A percentile compares a stretch with the other conserved stretches of the same genome.
These are phyloP conservation scores for Castanospermum australe DNA, from an alignment of 306 rosid genomes.

Conservation along the genomic window DNA sequence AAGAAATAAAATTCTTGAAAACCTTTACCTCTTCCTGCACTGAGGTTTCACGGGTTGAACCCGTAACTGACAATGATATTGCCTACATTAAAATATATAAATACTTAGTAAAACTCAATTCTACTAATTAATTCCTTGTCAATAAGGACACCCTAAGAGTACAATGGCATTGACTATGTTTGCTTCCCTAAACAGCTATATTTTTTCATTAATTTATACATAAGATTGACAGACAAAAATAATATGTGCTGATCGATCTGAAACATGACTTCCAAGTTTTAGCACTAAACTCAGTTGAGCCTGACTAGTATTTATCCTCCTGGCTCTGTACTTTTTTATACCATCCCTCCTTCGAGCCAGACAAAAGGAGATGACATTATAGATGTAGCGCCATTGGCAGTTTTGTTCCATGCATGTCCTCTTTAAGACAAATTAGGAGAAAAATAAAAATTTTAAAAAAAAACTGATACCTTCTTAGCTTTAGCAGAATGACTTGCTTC, in stretches of 20 bases:
- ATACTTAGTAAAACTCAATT: neutral
- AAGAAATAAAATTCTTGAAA: neutral
- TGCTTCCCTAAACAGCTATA: neutral
- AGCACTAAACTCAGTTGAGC: neutral
- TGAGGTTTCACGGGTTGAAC: constrained; percentile 17
- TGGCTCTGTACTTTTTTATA: no score
- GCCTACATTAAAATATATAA: constrained; percentile 25
- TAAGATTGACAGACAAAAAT: neutral
- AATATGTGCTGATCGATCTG: constrained; percentile 2
- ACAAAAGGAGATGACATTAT: neutral
- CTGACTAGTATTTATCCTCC: no score
- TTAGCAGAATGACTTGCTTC: constrained; percentile 43
- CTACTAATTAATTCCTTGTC: neutral
- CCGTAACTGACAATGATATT: constrained; percentile 13
- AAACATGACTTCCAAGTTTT: constrained; percentile 18
- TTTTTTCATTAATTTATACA: neutral
- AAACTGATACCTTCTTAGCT: constrained; percentile 58
- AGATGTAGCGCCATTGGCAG: neutral
- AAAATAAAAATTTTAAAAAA: neutral
- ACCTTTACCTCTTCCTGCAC: constrained; percentile 26
- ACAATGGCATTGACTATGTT: neutral
- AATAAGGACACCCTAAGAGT: neutral
- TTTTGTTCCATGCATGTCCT: neutral
- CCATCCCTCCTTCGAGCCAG: neutral
- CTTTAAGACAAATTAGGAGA: neutral